Conservation (phyloP, 495 filamentous ascomycete genomes). For the Talaromyces thailandensis region DNA sequence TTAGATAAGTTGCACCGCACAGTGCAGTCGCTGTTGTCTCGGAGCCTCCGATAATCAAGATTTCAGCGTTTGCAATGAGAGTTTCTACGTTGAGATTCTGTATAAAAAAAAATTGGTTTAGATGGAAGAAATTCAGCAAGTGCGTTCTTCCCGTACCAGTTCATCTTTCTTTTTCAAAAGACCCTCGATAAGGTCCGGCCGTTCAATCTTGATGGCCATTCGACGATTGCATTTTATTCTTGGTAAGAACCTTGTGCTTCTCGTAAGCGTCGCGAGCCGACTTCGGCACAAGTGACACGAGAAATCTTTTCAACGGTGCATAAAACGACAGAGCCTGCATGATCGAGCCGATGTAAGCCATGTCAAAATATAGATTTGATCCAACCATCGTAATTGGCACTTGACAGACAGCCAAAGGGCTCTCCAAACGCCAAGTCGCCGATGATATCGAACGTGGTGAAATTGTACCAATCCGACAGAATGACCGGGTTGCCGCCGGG, state of each 20-base stretch:
- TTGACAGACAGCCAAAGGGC: slow-evolving; percentile 44
- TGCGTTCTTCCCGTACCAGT: slow-evolving; percentile 14
- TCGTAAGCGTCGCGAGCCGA: slow-evolving; percentile 19
- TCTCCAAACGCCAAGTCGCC: slow-evolving; percentile 54
- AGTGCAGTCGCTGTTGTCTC: slow-evolving; percentile 56
- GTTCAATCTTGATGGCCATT: slow-evolving; percentile 26
- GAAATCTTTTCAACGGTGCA: slow-evolving; percentile 18
- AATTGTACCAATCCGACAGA: slow-evolving; percentile 48
- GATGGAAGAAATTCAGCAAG: background rate
- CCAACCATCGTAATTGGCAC: slow-evolving; percentile 43
- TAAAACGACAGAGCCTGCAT: slow-evolving; percentile 26
- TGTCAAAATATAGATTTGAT: slow-evolving; percentile 38
- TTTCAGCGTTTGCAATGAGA: slow-evolving; percentile 28
- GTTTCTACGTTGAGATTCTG: slow-evolving; percentile 30
- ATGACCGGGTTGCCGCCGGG: slow-evolving; percentile 17
- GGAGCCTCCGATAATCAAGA: slow-evolving; percentile 43
- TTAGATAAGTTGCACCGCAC: slow-evolving; percentile 40
- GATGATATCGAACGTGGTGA: slow-evolving; percentile 47
- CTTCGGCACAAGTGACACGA: slow-evolving; percentile 14
- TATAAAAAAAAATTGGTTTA: background rate
- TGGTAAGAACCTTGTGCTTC: slow-evolving; percentile 24
- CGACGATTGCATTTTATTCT: slow-evolving; percentile 30
- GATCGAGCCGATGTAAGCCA: slow-evolving; percentile 17
- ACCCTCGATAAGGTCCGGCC: slow-evolving; percentile 41
- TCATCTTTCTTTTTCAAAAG: slow-evolving; percentile 38